phyloP scores from a whole-genome alignment of 306 rosid species.

The Castanea crenata region DNA sequence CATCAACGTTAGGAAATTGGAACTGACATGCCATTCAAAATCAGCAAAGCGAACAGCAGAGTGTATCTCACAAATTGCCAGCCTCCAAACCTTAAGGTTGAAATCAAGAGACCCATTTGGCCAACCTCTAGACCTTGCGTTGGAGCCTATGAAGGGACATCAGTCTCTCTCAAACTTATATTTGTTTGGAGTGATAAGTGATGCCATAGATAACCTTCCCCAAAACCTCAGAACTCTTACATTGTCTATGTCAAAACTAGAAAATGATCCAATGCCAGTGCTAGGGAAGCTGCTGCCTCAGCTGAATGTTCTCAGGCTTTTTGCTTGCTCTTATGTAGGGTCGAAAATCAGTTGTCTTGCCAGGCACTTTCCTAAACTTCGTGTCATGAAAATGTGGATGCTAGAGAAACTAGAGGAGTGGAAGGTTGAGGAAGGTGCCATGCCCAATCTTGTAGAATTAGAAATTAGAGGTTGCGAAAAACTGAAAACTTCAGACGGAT shows the following conservation, averaged over 20 bases:
- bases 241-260: neutral
- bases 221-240: neutral
- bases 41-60: neutral
- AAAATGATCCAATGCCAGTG: neutral
- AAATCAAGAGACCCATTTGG: neutral
- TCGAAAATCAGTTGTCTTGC: neutral
- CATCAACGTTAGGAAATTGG: neutral
- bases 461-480: neutral
- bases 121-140: neutral
- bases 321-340: neutral
- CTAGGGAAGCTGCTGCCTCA: neutral
- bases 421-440: neutral
- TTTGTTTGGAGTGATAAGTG: neutral
- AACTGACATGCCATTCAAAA: constrained; percentile 4
- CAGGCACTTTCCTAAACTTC: neutral
- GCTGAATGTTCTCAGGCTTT: neutral
- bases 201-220: neutral
- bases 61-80: neutral
- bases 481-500: neutral
- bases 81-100: neutral
- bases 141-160: neutral
- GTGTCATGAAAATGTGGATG: neutral
- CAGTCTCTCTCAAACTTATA: neutral
- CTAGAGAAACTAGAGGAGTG: neutral
- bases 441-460: neutral